These are phyloP conservation scores for Candida pseudoglaebosa DNA, from an alignment of 805 yeast species.

Conservation along the genomic window DNA sequence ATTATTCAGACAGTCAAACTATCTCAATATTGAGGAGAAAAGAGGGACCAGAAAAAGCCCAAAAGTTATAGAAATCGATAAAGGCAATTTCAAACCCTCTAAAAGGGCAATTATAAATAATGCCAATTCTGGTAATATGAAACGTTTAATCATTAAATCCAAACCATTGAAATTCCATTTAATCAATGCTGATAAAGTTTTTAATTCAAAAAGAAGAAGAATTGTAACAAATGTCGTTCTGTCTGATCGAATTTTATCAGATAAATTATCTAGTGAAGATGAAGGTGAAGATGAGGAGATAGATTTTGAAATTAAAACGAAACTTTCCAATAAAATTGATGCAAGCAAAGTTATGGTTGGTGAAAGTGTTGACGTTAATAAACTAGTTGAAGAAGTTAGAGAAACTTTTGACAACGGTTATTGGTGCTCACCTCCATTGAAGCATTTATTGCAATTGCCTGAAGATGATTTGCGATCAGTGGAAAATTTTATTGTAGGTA, in stretches of 20 bases:
- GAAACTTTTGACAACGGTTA: constrained; percentile 39
- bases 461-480: constrained; percentile 49
- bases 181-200: constrained; percentile 39
- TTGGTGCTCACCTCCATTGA: constrained; percentile 69
- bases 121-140: constrained; percentile 21
- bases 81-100: constrained; percentile 4
- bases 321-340: constrained; percentile 13
- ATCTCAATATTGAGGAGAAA: constrained; percentile 11
- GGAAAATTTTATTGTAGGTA: constrained; percentile 64
- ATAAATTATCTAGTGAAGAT: constrained; percentile 20
- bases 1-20: constrained; percentile 26
- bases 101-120: constrained; percentile 1
- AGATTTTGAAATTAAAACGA: constrained; percentile 6
- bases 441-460: constrained; percentile 42
- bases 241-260: constrained; percentile 14
- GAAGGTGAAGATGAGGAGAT: constrained; percentile 18
- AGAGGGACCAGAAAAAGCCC: not conserved
- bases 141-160: constrained; percentile 34
- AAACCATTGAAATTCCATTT: constrained; percentile 39
- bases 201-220: constrained; percentile 31
- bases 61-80: not conserved
- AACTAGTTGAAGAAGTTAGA: constrained; percentile 9
- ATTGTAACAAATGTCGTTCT: constrained; percentile 16
- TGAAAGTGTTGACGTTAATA: constrained; percentile 11
- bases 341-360: constrained; percentile 10